phyloP scores from a whole-genome alignment of 192 early-diverging fungal genomes.

The Coemansia interrupta region DNA sequence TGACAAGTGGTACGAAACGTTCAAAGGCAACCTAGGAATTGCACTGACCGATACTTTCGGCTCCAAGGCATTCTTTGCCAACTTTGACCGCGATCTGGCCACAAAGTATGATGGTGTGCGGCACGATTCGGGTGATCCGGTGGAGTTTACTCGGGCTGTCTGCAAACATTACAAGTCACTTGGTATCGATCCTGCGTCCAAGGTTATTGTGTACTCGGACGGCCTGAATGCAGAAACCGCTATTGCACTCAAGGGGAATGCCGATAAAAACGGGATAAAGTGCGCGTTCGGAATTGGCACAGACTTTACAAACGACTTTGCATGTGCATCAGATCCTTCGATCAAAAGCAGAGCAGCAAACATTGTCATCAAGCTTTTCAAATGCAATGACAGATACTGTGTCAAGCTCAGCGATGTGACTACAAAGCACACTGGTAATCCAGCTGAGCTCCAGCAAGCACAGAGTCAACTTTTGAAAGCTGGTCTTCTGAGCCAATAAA shows the following conservation, averaged over 20 bases:
- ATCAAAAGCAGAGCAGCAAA: conserved; percentile 56
- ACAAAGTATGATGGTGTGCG: conserved; percentile 57
- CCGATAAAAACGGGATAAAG: conserved; percentile 47
- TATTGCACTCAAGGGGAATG: conserved; percentile 51
- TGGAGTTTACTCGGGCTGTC: conserved; percentile 57
- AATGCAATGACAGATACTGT: conserved; percentile 56
- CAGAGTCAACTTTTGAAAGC: conserved; percentile 28
- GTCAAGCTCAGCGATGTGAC: conserved; percentile 71
- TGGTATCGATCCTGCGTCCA: conserved; percentile 60
- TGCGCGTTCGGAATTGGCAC: conserved; percentile 73
- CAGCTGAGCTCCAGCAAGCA: conserved; percentile 50
- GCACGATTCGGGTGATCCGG: conserved; percentile 72
- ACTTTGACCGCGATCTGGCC: conserved; percentile 58
- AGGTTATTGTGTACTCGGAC: conserved; percentile 70
- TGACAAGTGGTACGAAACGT: conserved; percentile 59
- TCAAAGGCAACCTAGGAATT: conserved; percentile 56
- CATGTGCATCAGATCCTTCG: conserved; percentile 20
- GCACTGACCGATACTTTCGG: conserved; percentile 76
- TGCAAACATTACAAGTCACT: conserved; percentile 56
- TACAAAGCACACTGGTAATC: conserved; percentile 61
- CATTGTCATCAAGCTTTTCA: conserved; percentile 72
- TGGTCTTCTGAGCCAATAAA: conserved; percentile 12
- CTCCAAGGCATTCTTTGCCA: conserved; percentile 60
- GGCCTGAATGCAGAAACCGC: conserved; percentile 56
- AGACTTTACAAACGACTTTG: conserved; percentile 70